Conservation (phyloP, 2,329 filamentous ascomycete species). For the Clonostachys solani region DNA sequence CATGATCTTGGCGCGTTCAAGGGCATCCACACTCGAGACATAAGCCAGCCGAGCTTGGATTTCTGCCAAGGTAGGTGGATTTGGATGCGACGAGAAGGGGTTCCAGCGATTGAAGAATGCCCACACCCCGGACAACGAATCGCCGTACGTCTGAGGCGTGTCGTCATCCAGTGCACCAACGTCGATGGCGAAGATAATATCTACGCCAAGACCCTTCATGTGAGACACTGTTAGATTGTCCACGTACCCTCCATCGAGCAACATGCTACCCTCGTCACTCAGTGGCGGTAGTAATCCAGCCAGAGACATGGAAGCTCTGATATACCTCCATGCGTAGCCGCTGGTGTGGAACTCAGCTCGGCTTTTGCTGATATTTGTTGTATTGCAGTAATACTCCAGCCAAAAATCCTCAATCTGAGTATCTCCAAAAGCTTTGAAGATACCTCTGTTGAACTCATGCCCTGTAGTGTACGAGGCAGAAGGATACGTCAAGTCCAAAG, state of each 20-base stretch:
- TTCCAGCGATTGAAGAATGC: slow-evolving; percentile 96
- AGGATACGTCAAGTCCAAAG: slow-evolving; percentile 91
- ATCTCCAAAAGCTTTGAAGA: slow-evolving; percentile 97
- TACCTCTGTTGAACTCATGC: slow-evolving; percentile 97
- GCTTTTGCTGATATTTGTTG: slow-evolving; percentile 96
- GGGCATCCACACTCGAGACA: slow-evolving; percentile 88
- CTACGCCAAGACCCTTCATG: slow-evolving; percentile 91
- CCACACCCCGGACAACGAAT: slow-evolving; percentile 94
- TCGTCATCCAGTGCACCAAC: slow-evolving; percentile 91
- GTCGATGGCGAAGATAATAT: slow-evolving; percentile 93
- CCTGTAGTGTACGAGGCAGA: slow-evolving; percentile 96
- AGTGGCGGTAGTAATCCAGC: slow-evolving; percentile 89
- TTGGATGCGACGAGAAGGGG: slow-evolving; percentile 81
- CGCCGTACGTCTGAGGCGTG: slow-evolving; percentile 87
- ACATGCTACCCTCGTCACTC: slow-evolving; percentile 95
- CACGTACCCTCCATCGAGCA: slow-evolving; percentile 93
- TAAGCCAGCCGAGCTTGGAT: slow-evolving; percentile 95
- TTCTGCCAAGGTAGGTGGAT: slow-evolving; percentile 90
- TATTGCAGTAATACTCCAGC: slow-evolving; percentile 99
- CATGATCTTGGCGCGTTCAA: slow-evolving; percentile 88
- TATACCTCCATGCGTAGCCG: slow-evolving; percentile 96
- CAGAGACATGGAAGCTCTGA: slow-evolving; percentile 93
- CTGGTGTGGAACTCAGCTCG: slow-evolving; percentile 90
- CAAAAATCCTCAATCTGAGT: slow-evolving; percentile 98
- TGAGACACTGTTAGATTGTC: slow-evolving; percentile 96